phyloP scores from a whole-genome alignment of 2,329 filamentous ascomycete species.

The Chalara sp. region DNA sequence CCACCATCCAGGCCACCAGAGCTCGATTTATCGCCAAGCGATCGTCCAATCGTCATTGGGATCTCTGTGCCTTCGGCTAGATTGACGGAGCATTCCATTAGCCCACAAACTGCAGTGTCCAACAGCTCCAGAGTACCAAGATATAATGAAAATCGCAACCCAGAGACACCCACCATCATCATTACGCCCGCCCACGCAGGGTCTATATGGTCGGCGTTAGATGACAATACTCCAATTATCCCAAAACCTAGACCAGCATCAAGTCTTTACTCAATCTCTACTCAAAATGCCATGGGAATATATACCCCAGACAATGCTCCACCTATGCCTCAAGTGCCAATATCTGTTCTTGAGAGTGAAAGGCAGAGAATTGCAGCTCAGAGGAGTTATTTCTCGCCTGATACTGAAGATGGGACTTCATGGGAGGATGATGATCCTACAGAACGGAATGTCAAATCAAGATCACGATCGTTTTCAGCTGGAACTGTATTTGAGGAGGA shows the following conservation, averaged over 20 bases:
- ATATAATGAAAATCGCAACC: conserved; percentile 13
- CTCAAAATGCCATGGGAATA: conserved; percentile 28
- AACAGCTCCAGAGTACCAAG: conserved; percentile 17
- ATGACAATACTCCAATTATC: conserved; percentile 5
- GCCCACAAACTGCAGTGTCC: conserved; percentile 37
- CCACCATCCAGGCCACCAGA: background rate
- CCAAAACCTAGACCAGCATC: conserved; percentile 13
- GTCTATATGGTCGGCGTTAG: conserved; percentile 24
- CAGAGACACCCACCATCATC: conserved; percentile 41
- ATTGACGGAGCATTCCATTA: conserved; percentile 38
- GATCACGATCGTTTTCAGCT: conserved; percentile 30
- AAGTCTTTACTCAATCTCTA: conserved; percentile 50
- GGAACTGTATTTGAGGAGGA: conserved; percentile 69
- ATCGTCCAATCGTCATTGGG: conserved; percentile 68
- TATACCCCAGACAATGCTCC: conserved; percentile 37
- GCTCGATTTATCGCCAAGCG: conserved; percentile 57
- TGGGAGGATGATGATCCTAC: conserved; percentile 21
- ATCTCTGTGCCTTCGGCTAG: conserved; percentile 55
- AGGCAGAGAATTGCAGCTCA: conserved; percentile 18
- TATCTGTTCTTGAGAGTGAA: conserved; percentile 24
- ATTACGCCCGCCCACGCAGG: conserved; percentile 43
- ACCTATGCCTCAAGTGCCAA: conserved; percentile 52
- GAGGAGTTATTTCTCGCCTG: conserved; percentile 24
- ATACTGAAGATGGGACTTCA: conserved; percentile 22
- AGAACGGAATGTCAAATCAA: conserved; percentile 6